Conservation (phyloP, 495 filamentous ascomycete genomes). For the Penicillium riverlandense region DNA sequence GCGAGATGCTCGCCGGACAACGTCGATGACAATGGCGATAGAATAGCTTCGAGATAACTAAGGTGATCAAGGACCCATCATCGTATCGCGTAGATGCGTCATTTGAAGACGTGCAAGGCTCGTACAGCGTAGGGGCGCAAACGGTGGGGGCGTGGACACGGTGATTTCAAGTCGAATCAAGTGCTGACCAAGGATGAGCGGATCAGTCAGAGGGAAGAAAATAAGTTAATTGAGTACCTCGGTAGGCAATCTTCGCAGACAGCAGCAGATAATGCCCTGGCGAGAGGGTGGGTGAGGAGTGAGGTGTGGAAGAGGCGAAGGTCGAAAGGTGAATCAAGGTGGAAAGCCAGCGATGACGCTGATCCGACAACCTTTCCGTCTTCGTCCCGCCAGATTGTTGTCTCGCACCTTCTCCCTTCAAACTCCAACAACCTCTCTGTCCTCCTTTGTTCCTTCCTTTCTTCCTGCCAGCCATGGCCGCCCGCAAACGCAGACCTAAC, state of each 20-base stretch:
- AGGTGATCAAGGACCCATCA: too few relatives aligned
- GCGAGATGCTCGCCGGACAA: too few relatives aligned
- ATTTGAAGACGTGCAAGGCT: too few relatives aligned
- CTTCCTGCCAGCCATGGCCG: conserved; percentile 16
- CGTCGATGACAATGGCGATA: background rate
- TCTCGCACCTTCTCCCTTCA: too few relatives aligned
- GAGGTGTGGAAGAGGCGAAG: background rate
- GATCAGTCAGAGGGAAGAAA: background rate
- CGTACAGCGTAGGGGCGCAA: too few relatives aligned
- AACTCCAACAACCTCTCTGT: too few relatives aligned
- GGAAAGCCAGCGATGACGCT: background rate
- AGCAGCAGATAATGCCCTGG: background rate
- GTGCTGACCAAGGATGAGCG: too few relatives aligned
- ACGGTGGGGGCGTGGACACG: too few relatives aligned
- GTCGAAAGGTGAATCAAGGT: background rate
- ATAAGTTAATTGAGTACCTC: background rate
- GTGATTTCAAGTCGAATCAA: too few relatives aligned
- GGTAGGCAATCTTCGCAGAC: background rate
- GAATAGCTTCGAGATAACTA: too few relatives aligned
- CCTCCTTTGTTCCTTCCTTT: background rate
- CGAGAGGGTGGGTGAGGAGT: background rate
- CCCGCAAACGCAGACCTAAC: conserved; percentile 27
- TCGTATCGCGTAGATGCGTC: too few relatives aligned
- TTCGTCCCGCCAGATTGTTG: background rate
- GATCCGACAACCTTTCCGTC: background rate